A percentile compares a stretch with the other conserved stretches of the same genome.
Evolutionary conservation across 805 yeast species (phyloP).

Genomic region (Cyberlindnera maritima): DNA sequence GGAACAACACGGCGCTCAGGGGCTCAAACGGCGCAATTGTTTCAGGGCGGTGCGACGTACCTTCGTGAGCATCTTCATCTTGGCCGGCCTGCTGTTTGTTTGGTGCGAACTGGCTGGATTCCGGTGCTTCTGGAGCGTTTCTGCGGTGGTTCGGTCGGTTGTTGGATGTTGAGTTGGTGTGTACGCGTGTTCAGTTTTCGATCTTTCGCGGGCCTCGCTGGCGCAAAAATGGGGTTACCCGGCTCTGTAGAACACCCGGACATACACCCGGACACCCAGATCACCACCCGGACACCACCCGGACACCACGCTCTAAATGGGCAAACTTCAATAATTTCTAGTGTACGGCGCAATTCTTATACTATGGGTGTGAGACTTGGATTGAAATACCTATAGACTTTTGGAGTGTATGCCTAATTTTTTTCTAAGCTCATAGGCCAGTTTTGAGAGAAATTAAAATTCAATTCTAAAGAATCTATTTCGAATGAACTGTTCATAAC

Average conservation of each 20-base stretch:
- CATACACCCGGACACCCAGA: not conserved
- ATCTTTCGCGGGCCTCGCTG: not conserved
- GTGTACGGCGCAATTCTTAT: no score
- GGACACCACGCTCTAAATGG: not conserved
- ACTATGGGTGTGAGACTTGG: not conserved
- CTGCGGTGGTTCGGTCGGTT: not conserved
- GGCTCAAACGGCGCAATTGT: not conserved
- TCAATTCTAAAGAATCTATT: no score
- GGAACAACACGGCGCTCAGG: not conserved
- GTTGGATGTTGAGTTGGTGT: conserved; percentile 3
- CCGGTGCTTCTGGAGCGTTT: not conserved
- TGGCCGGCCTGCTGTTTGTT: conserved; percentile 24
- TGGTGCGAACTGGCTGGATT: not conserved
- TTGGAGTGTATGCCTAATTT: not conserved
- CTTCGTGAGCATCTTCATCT: conserved; percentile 83
- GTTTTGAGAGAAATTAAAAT: no score
- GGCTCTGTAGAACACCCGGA: not conserved
- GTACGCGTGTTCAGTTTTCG: conserved; percentile 18
- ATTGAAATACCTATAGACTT: not conserved
- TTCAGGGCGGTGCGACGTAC: conserved; percentile 33
- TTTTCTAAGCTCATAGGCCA: no score
- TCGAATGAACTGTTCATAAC: no score
- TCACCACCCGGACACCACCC: not conserved
- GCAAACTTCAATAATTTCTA: no score
- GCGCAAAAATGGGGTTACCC: conserved; percentile 1